Percentiles rank a stretch among this genome's conserved stretches.
Conservation (phyloP, 1,284 basidiomycete genomes). For the Gymnopus androsaceus region DNA sequence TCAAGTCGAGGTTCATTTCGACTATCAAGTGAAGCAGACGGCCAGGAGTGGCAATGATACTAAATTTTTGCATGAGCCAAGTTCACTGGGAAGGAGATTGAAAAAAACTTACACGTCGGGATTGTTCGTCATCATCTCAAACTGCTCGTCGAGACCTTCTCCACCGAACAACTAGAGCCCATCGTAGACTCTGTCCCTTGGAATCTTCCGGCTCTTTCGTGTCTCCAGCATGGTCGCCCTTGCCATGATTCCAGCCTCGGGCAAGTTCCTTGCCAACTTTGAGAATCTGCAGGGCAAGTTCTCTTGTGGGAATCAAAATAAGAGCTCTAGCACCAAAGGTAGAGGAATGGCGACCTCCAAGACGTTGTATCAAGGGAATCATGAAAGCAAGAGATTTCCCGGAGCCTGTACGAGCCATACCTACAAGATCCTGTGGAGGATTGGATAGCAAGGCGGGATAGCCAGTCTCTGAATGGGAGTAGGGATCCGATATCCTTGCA, state of each 20-base stretch:
- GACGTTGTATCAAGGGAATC: slow-evolving; percentile 87
- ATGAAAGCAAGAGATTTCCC: slow-evolving; percentile 98
- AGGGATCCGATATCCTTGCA: slow-evolving; percentile 94
- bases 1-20: slow-evolving; percentile 95
- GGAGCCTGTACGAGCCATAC: slow-evolving; percentile 98
- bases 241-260: slow-evolving; percentile 69
- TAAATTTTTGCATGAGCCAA: slow-evolving; percentile 33
- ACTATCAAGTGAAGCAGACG: slow-evolving; percentile 94
- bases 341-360: slow-evolving; percentile 80
- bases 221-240: slow-evolving; percentile 66
- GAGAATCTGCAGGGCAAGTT: slow-evolving; percentile 92
- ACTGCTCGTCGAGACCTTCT: slow-evolving; percentile 95
- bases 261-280: slow-evolving; percentile 94
- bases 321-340: slow-evolving; percentile 86
- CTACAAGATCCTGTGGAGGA: slow-evolving; percentile 93
- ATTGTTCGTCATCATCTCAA: slow-evolving; percentile 91
- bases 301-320: slow-evolving; percentile 90
- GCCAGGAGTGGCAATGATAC: slow-evolving; percentile 96
- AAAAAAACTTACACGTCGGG: slow-evolving; percentile 80
- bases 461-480: slow-evolving; percentile 95
- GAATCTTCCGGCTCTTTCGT: slow-evolving; percentile 54
- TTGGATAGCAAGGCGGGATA: slow-evolving; percentile 84
- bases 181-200: slow-evolving; percentile 74
- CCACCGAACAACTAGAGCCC: slow-evolving; percentile 97
- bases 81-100: slow-evolving; percentile 6